Percentiles rank a stretch among this genome's conserved stretches.
phyloP scores from a whole-genome alignment of 331 rosid species.

The Prunus yedoensis region DNA sequence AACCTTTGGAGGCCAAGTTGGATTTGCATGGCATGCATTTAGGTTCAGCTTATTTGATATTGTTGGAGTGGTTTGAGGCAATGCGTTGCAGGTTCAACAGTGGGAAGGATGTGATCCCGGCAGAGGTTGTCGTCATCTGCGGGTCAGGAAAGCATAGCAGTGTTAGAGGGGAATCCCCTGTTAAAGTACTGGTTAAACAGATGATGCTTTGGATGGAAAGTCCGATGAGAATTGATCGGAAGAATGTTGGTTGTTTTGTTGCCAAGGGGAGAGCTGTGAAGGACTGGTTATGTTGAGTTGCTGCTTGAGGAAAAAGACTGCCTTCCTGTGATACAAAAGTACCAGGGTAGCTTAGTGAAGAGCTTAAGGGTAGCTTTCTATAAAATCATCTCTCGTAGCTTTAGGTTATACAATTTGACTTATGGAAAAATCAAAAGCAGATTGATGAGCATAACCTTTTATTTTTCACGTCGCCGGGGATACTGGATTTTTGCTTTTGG shows the following conservation, averaged over 20 bases:
- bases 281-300: conserved; percentile 48
- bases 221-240: conserved; percentile 67
- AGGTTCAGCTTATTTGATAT: conserved; percentile 62
- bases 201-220: conserved; percentile 55
- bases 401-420: background rate
- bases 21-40: conserved; percentile 80
- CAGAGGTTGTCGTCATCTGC: conserved; percentile 55
- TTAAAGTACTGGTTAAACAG: conserved; percentile 59
- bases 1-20: conserved; percentile 56
- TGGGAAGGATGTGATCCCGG: conserved; percentile 32
- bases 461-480: background rate
- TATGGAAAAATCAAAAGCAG: too few species aligned
- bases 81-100: conserved; percentile 42
- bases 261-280: conserved; percentile 66
- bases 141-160: conserved; percentile 82
- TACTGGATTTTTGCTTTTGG: background rate
- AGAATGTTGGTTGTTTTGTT: conserved; percentile 70
- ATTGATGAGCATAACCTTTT: too few species aligned
- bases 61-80: conserved; percentile 74
- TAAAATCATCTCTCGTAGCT: too few species aligned
- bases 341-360: too few species aligned
- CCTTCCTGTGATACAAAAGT: background rate
- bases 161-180: conserved; percentile 65
- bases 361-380: too few species aligned
- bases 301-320: conserved; percentile 10